phyloP scores from a whole-genome alignment of 2,329 filamentous ascomycete genomes.

The Colletotrichum tofieldiae region DNA sequence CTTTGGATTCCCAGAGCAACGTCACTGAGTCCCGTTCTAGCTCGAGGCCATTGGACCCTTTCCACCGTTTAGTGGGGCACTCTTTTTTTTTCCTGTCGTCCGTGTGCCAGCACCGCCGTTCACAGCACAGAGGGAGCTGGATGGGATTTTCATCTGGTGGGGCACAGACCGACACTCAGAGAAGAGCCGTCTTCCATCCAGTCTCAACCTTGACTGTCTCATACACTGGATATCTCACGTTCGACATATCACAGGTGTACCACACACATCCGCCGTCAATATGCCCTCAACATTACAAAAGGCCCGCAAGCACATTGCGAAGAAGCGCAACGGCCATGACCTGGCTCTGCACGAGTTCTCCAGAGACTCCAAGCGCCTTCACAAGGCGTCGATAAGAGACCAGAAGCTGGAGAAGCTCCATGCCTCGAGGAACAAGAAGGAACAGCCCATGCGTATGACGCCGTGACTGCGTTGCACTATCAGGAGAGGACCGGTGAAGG shows the following conservation, averaged over 20 bases:
- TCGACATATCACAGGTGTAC: not conserved
- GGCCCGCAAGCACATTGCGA: conserved; percentile 89
- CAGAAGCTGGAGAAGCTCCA: conserved; percentile 84
- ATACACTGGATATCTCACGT: conserved; percentile 13
- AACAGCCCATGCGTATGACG: conserved; percentile 78
- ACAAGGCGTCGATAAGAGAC: conserved; percentile 85
- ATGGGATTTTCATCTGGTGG: conserved; percentile 42
- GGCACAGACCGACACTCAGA: conserved; percentile 29
- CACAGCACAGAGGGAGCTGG: not conserved
- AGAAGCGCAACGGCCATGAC: conserved; percentile 84
- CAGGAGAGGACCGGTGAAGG: not conserved
- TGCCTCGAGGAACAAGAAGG: conserved; percentile 79
- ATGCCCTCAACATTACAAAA: conserved; percentile 88
- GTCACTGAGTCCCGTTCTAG: conserved; percentile 22
- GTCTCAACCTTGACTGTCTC: conserved; percentile 13
- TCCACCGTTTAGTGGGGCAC: conserved; percentile 9
- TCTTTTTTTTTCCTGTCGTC: not conserved
- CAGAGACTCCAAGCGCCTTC: conserved; percentile 85
- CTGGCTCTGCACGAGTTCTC: conserved; percentile 89
- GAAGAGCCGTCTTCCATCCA: conserved; percentile 22
- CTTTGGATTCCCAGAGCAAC: conserved; percentile 39
- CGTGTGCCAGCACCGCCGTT: not conserved
- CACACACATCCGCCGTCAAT: conserved; percentile 45
- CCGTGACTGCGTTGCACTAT: not conserved
- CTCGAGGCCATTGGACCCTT: conserved; percentile 34